Conservation (phyloP, 169 alveolate species). For the Cryptosporidium canis region DNA sequence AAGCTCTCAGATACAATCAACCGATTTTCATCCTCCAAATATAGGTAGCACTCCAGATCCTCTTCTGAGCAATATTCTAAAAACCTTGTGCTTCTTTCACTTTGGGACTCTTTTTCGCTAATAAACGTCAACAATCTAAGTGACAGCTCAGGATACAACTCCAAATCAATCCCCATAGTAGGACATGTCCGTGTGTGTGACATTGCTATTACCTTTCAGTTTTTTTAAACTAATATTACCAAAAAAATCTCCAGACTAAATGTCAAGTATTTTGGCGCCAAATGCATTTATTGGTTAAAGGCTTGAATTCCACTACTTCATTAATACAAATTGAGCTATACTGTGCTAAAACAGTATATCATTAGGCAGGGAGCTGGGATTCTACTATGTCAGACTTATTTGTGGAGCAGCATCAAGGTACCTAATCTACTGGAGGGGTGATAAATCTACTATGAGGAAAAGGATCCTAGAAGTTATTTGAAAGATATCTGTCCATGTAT, state of each 20-base stretch:
- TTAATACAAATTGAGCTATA: too few relatives aligned
- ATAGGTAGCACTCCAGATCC: not conserved
- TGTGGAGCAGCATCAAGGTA: too few relatives aligned
- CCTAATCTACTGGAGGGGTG: too few relatives aligned
- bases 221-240: too few relatives aligned
- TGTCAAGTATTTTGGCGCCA: not conserved
- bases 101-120: not conserved
- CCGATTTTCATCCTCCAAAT: constrained; percentile 9
- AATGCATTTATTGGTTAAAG: not conserved
- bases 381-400: too few relatives aligned
- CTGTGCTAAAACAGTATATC: too few relatives aligned
- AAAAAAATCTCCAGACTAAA: too few relatives aligned
- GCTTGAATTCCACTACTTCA: not conserved
- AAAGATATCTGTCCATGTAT: too few relatives aligned
- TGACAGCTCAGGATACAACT: not conserved
- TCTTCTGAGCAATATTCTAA: not conserved
- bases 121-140: not conserved
- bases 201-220: not conserved
- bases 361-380: too few relatives aligned
- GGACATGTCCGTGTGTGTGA: not conserved
- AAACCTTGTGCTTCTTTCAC: not conserved
- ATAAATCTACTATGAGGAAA: too few relatives aligned
- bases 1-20: constrained; percentile 7
- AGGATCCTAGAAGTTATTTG: too few relatives aligned
- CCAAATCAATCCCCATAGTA: not conserved